phyloP scores from a whole-genome alignment of 352 stramenopile species.

The Pythium vanterpoolii region DNA sequence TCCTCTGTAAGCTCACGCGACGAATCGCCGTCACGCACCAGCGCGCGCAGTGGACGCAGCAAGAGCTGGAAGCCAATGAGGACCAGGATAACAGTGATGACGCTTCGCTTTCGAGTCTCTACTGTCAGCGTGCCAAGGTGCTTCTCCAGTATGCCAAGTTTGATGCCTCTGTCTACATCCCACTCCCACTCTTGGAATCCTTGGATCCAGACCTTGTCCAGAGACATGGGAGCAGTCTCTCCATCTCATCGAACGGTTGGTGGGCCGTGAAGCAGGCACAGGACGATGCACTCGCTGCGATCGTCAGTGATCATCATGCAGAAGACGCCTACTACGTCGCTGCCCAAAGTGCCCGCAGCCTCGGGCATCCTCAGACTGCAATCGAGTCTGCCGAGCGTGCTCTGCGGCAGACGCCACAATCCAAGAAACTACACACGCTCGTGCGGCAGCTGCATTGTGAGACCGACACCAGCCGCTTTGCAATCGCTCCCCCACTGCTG shows the following conservation, averaged over 20 bases:
- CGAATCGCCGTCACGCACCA: background rate
- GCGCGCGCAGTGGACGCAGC: background rate
- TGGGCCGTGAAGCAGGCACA: constrained; percentile 41
- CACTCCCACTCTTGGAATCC: constrained; percentile 3
- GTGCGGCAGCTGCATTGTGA: constrained; percentile 34
- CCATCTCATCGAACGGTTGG: constrained; percentile 2
- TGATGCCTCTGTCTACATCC: constrained; percentile 1
- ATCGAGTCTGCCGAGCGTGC: constrained; percentile 26
- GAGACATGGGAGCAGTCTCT: background rate
- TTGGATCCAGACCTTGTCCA: constrained; percentile 1
- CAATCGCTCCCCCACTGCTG: constrained; percentile 11
- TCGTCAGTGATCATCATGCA: constrained; percentile 6
- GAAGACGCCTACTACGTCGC: constrained; percentile 31
- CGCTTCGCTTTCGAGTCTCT: constrained; percentile 1
- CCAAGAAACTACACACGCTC: constrained; percentile 28
- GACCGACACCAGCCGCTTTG: constrained; percentile 5
- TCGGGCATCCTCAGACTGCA: constrained; percentile 33
- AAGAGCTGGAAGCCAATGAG: constrained; percentile 8
- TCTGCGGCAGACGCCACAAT: constrained; percentile 19
- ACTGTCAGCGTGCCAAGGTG: constrained; percentile 10
- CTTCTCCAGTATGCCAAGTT: constrained; percentile 13
- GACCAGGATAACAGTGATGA: constrained; percentile 2
- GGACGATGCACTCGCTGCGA: constrained; percentile 30
- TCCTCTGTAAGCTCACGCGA: background rate
- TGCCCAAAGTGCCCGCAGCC: constrained; percentile 35